A percentile compares a stretch with the other conserved stretches of the same genome.
phyloP scores from a whole-genome alignment of 768 basidiomycete species.

The Amanita molliuscula region DNA sequence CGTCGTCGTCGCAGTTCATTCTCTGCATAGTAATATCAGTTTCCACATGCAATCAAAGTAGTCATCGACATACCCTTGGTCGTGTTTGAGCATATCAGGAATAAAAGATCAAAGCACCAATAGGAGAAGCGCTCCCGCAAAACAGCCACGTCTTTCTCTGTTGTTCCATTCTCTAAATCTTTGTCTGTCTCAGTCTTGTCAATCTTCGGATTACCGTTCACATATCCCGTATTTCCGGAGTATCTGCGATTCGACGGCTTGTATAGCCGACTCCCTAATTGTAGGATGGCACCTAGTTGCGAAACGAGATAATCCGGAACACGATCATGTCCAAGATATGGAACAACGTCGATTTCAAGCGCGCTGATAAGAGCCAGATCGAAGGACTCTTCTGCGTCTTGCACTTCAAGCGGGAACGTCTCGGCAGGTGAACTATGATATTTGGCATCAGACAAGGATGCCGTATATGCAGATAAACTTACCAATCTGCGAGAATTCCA shows the following conservation, averaged over 20 bases:
- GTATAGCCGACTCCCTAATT: conserved; percentile 61
- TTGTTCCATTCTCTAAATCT: conserved; percentile 42
- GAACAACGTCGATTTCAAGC: conserved; percentile 72
- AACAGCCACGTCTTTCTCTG: conserved; percentile 41
- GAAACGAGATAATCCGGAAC: conserved; percentile 64
- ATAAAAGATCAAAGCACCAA: conserved; percentile 87
- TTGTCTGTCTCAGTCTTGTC: conserved; percentile 27
- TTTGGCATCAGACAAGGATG: neutral
- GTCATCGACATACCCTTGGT: conserved; percentile 39
- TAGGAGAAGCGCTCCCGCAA: conserved; percentile 83
- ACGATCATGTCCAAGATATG: conserved; percentile 56
- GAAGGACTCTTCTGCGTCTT: conserved; percentile 77
- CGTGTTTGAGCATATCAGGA: conserved; percentile 64
- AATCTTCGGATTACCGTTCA: conserved; percentile 13
- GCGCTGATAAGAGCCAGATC: conserved; percentile 72
- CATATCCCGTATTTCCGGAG: neutral
- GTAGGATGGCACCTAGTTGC: conserved; percentile 60
- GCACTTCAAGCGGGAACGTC: conserved; percentile 47
- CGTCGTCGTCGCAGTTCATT: conserved; percentile 49
- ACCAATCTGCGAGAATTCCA: conserved; percentile 82
- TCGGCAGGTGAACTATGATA: conserved; percentile 44
- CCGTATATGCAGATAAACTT: conserved; percentile 12
- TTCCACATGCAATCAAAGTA: neutral
- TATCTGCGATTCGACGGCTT: conserved; percentile 17
- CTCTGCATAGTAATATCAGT: conserved; percentile 28